Evolutionary conservation across 495 filamentous ascomycete species (phyloP).

Genomic region (Xylaria venustula): DNA sequence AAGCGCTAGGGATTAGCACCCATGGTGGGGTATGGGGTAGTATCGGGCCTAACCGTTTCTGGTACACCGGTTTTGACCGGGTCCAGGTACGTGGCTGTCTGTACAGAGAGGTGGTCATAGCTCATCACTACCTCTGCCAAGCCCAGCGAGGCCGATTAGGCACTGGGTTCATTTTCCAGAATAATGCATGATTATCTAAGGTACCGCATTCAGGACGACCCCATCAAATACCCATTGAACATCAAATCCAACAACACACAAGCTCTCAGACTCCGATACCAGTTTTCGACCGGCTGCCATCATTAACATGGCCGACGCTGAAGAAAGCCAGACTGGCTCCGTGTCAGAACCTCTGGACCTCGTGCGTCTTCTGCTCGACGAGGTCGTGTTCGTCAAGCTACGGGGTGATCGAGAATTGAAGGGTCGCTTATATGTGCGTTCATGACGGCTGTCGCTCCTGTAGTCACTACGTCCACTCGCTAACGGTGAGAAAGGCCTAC

Average conservation of each 20-base stretch:
- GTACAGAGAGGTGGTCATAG: no score
- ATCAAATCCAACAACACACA: background rate
- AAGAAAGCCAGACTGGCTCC: slow-evolving; percentile 57
- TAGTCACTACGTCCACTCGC: background rate
- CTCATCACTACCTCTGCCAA: no score
- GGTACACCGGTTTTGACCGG: no score
- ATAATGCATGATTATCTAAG: background rate
- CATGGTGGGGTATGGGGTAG: no score
- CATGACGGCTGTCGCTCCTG: slow-evolving; percentile 28
- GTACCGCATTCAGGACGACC: background rate
- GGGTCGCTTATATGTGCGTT: slow-evolving; percentile 79
- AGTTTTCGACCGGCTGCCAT: background rate
- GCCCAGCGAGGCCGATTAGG: no score
- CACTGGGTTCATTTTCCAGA: no score
- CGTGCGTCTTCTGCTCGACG: slow-evolving; percentile 88
- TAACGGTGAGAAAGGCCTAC: slow-evolving; percentile 66
- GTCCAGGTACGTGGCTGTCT: no score
- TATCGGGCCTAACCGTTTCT: no score
- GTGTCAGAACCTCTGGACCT: slow-evolving; percentile 91
- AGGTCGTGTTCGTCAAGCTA: slow-evolving; percentile 95
- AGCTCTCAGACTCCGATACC: background rate
- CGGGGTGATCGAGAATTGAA: slow-evolving; percentile 93
- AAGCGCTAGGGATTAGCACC: no score
- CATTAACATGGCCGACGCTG: slow-evolving; percentile 65
- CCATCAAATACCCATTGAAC: background rate